Conservation (phyloP, 2,329 filamentous ascomycete genomes). For the Paraconiothyrium brasiliense region DNA sequence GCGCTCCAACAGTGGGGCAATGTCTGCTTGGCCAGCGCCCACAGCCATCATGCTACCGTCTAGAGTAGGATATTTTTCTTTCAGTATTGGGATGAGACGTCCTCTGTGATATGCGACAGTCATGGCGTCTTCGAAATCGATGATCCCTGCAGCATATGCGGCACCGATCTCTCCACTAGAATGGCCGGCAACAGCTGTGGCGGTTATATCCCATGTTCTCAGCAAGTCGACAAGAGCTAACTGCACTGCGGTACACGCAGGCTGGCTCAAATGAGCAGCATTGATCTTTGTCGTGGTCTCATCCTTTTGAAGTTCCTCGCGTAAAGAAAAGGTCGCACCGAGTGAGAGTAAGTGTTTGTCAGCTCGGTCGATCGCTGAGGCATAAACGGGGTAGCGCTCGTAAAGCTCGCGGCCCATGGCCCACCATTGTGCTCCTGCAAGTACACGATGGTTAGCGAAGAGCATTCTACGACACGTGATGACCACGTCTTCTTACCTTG, state of each 20-base stretch:
- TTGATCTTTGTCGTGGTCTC: slow-evolving; percentile 30
- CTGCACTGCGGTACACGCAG: slow-evolving; percentile 42
- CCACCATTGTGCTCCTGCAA: slow-evolving; percentile 40
- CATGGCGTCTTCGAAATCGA: slow-evolving; percentile 33
- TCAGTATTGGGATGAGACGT: slow-evolving; percentile 31
- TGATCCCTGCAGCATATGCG: slow-evolving; percentile 37
- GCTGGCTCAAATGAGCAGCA: slow-evolving; percentile 35
- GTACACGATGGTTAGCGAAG: not conserved
- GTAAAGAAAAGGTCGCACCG: slow-evolving; percentile 23
- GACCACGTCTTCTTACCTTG: slow-evolving; percentile 28
- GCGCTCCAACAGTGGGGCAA: slow-evolving; percentile 26
- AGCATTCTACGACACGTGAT: not conserved
- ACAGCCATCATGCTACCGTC: slow-evolving; percentile 36
- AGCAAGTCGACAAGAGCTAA: slow-evolving; percentile 39
- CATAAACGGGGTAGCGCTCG: slow-evolving; percentile 22
- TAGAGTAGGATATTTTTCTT: slow-evolving; percentile 27
- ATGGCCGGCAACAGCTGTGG: slow-evolving; percentile 39
- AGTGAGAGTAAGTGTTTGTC: slow-evolving; percentile 19
- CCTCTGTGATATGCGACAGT: slow-evolving; percentile 39
- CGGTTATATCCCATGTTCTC: slow-evolving; percentile 33
- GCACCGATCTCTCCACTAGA: slow-evolving; percentile 44
- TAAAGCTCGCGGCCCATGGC: slow-evolving; percentile 37
- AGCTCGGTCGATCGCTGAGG: slow-evolving; percentile 20
- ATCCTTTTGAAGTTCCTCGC: slow-evolving; percentile 32
- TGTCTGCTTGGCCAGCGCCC: slow-evolving; percentile 26